Conservation (phyloP, 345 rosid genomes). For the Pelargonium nanum region DNA sequence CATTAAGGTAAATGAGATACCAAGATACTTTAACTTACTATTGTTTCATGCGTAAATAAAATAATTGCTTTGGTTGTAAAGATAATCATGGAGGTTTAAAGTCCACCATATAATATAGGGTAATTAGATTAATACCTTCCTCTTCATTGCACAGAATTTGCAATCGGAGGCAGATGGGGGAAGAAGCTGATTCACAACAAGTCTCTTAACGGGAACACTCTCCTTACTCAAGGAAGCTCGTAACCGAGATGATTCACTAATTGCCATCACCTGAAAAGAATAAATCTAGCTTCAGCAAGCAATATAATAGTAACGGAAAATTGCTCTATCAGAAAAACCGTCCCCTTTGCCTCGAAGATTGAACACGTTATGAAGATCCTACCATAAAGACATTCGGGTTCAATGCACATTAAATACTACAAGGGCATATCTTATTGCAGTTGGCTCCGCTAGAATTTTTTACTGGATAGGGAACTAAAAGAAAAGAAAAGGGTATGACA, state of each 20-base stretch:
- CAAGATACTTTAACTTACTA: no score
- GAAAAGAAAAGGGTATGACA: no score
- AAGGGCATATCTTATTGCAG: no score
- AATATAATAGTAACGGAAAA: slow-evolving; percentile 1
- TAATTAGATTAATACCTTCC: slow-evolving; percentile 51
- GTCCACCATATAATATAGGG: background rate
- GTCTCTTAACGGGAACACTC: slow-evolving; percentile 79
- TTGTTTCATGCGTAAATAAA: background rate
- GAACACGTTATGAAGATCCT: no score
- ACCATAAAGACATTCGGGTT: no score
- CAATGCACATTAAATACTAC: no score
- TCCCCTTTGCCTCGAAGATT: no score
- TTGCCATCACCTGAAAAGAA: slow-evolving; percentile 74
- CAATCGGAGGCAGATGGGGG: slow-evolving; percentile 83
- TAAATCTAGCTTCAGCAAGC: background rate
- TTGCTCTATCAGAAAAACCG: no score
- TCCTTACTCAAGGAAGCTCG: slow-evolving; percentile 75
- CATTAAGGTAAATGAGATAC: background rate
- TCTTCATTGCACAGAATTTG: slow-evolving; percentile 91
- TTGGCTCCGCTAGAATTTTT: no score
- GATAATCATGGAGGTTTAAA: background rate
- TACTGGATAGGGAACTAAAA: no score
- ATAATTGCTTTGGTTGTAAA: background rate
- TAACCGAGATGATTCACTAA: slow-evolving; percentile 81
- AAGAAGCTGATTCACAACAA: slow-evolving; percentile 84